phyloP scores from a whole-genome alignment of 345 rosid species.

The Triadica sebifera region DNA sequence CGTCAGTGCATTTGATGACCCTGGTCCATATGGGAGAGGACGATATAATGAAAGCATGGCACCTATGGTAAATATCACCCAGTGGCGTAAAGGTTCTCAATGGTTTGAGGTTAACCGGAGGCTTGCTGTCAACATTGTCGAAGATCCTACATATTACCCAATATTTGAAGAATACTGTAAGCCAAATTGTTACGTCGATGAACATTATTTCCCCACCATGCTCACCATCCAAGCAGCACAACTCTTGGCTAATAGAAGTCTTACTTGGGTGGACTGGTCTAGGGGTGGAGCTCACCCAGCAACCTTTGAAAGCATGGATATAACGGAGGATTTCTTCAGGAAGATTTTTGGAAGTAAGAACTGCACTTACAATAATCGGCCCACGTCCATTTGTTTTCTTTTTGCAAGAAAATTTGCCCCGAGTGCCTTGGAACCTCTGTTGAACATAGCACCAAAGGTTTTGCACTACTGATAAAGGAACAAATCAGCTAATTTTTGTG shows the following conservation, averaged over 20 bases:
- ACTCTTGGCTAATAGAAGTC: constrained; percentile 71
- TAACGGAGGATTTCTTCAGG: constrained; percentile 62
- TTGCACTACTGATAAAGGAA: constrained; percentile 34
- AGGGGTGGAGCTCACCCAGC: constrained; percentile 95
- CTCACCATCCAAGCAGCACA: constrained; percentile 62
- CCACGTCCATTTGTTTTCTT: constrained; percentile 50
- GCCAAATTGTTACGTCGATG: constrained; percentile 92
- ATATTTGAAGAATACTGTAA: constrained; percentile 70
- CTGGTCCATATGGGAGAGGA: constrained; percentile 81
- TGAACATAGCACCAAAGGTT: constrained; percentile 44
- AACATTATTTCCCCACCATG: constrained; percentile 97
- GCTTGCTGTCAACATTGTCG: constrained; percentile 63
- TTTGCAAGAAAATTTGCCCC: constrained; percentile 89
- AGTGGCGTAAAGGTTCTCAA: constrained; percentile 94
- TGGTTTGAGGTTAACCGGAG: constrained; percentile 84
- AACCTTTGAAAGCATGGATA: constrained; percentile 69
- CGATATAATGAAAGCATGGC: constrained; percentile 71
- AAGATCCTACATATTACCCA: constrained; percentile 59
- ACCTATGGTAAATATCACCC: constrained; percentile 67
- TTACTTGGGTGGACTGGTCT: constrained; percentile 98
- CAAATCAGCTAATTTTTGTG: background rate
- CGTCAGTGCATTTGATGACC: constrained; percentile 90
- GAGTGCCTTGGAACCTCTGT: constrained; percentile 64
- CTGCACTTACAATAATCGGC: constrained; percentile 60
- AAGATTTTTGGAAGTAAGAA: constrained; percentile 35